Base-by-base conservation (phyloP, 345 rosid genomes). In the Eucalyptus tenuipes region DNA sequence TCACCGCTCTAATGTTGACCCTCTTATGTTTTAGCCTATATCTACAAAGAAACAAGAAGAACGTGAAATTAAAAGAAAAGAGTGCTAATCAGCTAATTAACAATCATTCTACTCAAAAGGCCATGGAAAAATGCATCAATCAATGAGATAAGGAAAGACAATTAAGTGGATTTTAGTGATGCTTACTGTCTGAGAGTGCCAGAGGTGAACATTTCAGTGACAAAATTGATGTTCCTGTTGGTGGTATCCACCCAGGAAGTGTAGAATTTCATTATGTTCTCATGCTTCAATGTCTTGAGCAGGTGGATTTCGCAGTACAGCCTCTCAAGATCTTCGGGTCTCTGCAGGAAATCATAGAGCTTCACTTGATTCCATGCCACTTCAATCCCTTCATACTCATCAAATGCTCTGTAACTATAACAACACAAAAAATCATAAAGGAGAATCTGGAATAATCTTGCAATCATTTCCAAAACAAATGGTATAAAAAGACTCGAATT, bases 321-420 rank as follows among this genome's bases (percentile, higher is more conserved):
- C 89, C 97, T 96, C 91, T 97, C 98, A 18, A 98, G 95, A 87
- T 95, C 98, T 88, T 97, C 96, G 64, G 99, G 98, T 66, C 96
- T 96, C 87, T 93, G 97, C 14, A 97, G 90, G 93, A 96, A 98
- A 92, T 98, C 95, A 50, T 95, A 92, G 88, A 98, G 97, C 95
- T 96, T 98, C 88, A 98, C 99, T 91, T 96, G 99, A 90, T 98
- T 98, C 99, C 99, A 98, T 33, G 99, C 99, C 49, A 98, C 99
- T 88, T 98, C 99, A 88, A 97, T 95, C 50, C 99, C 99, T 90
- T 94, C 96, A 57, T 95, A 98, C 92, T 98, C 98, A 91, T 97
- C 99, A 89, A 98, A 95, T 5, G 95, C 99, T 92, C 94, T 95
- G 53, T 94, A 98, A 45, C 99, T 98, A 92, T 85, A 87, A 52